Percentiles rank a stretch among this genome's conserved stretches.
phyloP scores from a whole-genome alignment of 805 yeast genomes.

The Candida pseudoglaebosa region DNA sequence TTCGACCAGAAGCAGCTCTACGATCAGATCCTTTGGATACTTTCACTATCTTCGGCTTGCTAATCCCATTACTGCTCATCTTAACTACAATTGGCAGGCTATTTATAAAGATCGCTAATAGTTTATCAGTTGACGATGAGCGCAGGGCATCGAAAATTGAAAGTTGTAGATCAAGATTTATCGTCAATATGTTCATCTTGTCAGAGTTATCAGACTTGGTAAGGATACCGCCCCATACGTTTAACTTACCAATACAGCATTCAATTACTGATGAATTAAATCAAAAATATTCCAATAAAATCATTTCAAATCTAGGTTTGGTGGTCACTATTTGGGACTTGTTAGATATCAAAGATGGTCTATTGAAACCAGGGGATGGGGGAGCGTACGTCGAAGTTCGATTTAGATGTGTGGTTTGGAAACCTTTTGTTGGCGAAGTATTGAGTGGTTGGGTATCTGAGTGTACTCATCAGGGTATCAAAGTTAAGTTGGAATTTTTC shows the following conservation, averaged over 20 bases:
- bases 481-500: slow-evolving; percentile 80
- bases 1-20: slow-evolving; percentile 48
- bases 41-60: slow-evolving; percentile 6
- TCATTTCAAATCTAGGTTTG: slow-evolving; percentile 79
- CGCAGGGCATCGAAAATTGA: slow-evolving; percentile 1
- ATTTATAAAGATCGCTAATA: too few relatives aligned
- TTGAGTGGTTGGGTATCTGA: slow-evolving; percentile 90
- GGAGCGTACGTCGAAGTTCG: slow-evolving; percentile 72
- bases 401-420: slow-evolving; percentile 77
- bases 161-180: background rate
- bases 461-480: slow-evolving; percentile 83
- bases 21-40: slow-evolving; percentile 40
- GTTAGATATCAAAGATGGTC: slow-evolving; percentile 78
- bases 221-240: slow-evolving; percentile 82
- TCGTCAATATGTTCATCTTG: slow-evolving; percentile 70
- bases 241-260: slow-evolving; percentile 64
- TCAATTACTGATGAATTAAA: slow-evolving; percentile 80
- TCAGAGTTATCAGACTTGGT: slow-evolving; percentile 79
- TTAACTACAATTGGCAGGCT: too few relatives aligned
- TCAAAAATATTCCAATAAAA: slow-evolving; percentile 79
- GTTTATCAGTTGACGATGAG: too few relatives aligned
- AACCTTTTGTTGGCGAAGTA: slow-evolving; percentile 93
- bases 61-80: slow-evolving; percentile 4
- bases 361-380: slow-evolving; percentile 92
- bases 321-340: slow-evolving; percentile 85